Evolutionary conservation across 2,329 filamentous ascomycete genomes (phyloP), one percentile per base, ranked within the genome.

Genomic region (Epichloe typhina): DNA sequence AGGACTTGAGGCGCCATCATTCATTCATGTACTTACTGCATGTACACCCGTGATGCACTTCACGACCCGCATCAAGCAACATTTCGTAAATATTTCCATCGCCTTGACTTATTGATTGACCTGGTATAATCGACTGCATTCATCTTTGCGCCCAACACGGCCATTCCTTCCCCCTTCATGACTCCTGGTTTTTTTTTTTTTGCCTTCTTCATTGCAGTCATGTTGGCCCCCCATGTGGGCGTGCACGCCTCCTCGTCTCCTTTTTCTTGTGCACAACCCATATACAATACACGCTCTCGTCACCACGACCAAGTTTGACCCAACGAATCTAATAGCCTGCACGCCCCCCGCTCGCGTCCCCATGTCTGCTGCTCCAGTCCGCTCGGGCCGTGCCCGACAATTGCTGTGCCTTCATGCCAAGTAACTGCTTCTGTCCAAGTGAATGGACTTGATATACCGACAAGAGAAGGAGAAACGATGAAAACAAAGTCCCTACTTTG

Each of bases 121-220:
- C 39, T 50, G 48, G 41, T 46, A 45, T 46, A 45, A 50, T 44
- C 11, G 48, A 40, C n/a, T 33, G 48, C 36, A 19, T 13, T 19
- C 33, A 40, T 26, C 9, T 42, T 19, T 31, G 35, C 43, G 15
- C 8, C 15, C 36, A 46, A 11, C 36, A 31, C 36, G 5, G 6
- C 46, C 46, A 40, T 47, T 12, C 8, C 35, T 11, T 7, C 35
- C 26, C 12, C 12, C 2, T 9, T 7, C 17, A 37, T 39, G 17
- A 7, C 2, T 11, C 39, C 42, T 19, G 5, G 3, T 3, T 19
- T 19, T 6, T 23, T 23, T 23, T 7, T 26, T 26, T 26, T 12
- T 40, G 41, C 21, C 35, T 33, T 23, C 13, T 17, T 11, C 36
- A 33, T 12, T 41, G 19, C 21, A 44, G 8, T 37, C 41, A 6